Evolutionary conservation across 1,139 yeast genomes (phyloP).

Genomic region (Zygosaccharomyces sapae): DNA sequence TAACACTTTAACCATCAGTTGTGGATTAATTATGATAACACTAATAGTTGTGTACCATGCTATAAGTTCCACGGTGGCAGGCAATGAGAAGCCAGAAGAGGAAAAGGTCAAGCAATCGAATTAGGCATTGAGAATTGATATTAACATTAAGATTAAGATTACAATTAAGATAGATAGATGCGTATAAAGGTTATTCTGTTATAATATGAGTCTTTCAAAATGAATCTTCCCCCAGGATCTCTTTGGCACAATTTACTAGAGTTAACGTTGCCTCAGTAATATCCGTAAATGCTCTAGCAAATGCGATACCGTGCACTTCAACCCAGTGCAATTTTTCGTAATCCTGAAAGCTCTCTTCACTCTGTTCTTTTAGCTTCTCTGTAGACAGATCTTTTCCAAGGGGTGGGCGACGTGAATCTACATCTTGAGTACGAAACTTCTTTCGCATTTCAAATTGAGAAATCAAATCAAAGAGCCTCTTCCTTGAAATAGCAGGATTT

Average conservation of each 20-base stretch:
- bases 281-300: conserved; percentile 46
- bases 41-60: conserved; percentile 69
- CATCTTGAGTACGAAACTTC: conserved; percentile 10
- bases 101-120: background rate
- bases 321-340: conserved; percentile 42
- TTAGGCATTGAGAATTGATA: no score
- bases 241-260: conserved; percentile 40
- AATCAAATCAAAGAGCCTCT: conserved; percentile 42
- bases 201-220: background rate
- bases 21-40: conserved; percentile 69
- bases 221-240: conserved; percentile 40
- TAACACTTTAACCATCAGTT: conserved; percentile 66
- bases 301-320: conserved; percentile 47
- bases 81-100: conserved; percentile 4
- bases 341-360: conserved; percentile 17
- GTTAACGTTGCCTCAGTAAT: conserved; percentile 44
- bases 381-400: background rate
- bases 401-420: conserved; percentile 5
- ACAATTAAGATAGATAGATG: conserved; percentile 1
- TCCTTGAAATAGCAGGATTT: conserved; percentile 43
- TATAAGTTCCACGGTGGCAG: conserved; percentile 37
- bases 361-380: conserved; percentile 1
- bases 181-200: conserved; percentile 1
- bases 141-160: background rate
- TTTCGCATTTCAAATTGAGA: conserved; percentile 31